A percentile compares a stretch with the other conserved stretches of the same genome.
Evolutionary conservation across 192 early-diverging fungal genomes (phyloP).

Genomic region (Coemansia sp.): DNA sequence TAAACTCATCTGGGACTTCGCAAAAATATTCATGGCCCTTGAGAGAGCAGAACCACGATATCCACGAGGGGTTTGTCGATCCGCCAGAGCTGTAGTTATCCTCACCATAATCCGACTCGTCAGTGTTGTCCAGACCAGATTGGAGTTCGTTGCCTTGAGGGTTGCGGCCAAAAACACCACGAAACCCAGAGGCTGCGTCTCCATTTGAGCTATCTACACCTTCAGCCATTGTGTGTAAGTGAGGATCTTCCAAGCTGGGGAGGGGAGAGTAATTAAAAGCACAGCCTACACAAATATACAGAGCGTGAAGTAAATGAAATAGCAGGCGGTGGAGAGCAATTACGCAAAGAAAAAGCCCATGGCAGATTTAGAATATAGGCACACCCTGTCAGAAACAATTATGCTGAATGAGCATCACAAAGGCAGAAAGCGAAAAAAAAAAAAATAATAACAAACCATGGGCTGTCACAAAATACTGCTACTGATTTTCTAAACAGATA

Average conservation of each 20-base stretch:
- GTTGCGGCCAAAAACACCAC: conserved; percentile 13
- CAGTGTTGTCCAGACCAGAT: conserved; percentile 46
- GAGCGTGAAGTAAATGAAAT: not conserved
- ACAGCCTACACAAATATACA: conserved; percentile 6
- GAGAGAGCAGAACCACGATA: conserved; percentile 75
- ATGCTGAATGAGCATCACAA: no score
- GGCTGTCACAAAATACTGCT: no score
- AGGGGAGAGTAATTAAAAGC: not conserved
- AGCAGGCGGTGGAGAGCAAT: no score
- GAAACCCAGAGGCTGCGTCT: conserved; percentile 1
- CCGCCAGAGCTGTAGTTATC: conserved; percentile 46
- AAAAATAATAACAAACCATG: no score
- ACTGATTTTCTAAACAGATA: no score
- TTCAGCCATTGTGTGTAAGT: conserved; percentile 42
- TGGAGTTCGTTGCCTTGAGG: conserved; percentile 15
- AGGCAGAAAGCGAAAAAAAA: no score
- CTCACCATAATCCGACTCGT: conserved; percentile 44
- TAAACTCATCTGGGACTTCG: conserved; percentile 75
- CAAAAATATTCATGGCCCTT: conserved; percentile 77
- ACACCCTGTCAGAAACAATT: no score
- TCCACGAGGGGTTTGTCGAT: conserved; percentile 62
- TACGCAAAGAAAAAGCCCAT: no score
- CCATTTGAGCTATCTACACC: conserved; percentile 25
- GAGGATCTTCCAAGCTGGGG: conserved; percentile 3
- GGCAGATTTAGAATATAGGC: no score